A percentile compares a stretch with the other conserved stretches of the same genome.
Evolutionary conservation across 495 filamentous ascomycete species (phyloP).

Genomic region (Neurospora sp.): DNA sequence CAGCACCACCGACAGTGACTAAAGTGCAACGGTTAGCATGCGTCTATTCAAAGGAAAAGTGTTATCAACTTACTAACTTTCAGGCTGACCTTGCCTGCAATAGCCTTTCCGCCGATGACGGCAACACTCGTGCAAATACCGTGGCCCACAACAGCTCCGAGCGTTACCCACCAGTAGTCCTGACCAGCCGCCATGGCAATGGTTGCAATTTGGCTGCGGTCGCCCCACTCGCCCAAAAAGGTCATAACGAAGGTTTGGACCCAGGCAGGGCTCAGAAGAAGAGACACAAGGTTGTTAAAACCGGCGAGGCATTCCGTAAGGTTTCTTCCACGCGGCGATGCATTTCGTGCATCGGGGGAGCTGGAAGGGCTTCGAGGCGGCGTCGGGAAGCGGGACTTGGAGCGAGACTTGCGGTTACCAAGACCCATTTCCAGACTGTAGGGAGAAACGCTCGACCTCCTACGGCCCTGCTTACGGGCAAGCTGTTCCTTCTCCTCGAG

Average conservation of each 20-base stretch:
- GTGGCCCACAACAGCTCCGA: constrained; percentile 82
- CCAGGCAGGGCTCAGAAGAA: constrained; percentile 90
- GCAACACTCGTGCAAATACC: constrained; percentile 82
- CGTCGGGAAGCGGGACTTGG: constrained; percentile 49
- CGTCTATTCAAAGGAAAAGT: background rate
- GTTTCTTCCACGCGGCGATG: constrained; percentile 27
- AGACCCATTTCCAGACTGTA: constrained; percentile 58
- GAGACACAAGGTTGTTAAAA: constrained; percentile 74
- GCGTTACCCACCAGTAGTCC: constrained; percentile 98
- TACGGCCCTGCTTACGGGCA: constrained; percentile 44
- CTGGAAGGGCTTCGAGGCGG: constrained; percentile 50
- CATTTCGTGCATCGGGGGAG: constrained; percentile 41
- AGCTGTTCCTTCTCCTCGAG: constrained; percentile 85
- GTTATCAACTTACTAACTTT: constrained; percentile 72
- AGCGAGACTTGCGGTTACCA: constrained; percentile 45
- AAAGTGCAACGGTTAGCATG: constrained; percentile 19
- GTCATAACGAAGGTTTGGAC: constrained; percentile 99
- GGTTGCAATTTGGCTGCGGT: constrained; percentile 94
- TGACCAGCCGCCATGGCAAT: constrained; percentile 98
- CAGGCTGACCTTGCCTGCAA: constrained; percentile 90
- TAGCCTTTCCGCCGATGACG: constrained; percentile 85
- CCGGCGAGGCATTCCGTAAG: constrained; percentile 40
- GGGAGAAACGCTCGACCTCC: constrained; percentile 48
- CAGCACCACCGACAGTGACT: constrained; percentile 94
- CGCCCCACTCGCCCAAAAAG: constrained; percentile 96